phyloP scores from a whole-genome alignment of 2,329 filamentous ascomycete species.

The Aspergillus fructus region DNA sequence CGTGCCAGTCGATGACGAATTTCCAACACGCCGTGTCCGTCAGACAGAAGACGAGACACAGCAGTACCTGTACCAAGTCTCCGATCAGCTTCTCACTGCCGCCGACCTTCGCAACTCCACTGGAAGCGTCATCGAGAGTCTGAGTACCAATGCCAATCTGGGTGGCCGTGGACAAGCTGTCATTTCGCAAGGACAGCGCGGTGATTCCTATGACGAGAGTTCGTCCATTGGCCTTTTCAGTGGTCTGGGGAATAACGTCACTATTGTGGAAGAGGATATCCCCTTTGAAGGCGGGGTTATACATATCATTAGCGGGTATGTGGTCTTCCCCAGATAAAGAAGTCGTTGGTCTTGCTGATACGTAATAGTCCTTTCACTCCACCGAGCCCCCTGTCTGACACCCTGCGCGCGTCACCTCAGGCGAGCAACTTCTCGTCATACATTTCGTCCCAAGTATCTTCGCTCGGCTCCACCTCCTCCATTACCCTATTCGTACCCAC shows the following conservation, averaged over 20 bases:
- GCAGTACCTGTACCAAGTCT: not conserved
- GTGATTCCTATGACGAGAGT: not conserved
- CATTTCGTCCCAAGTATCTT: not conserved
- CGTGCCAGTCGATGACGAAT: not conserved
- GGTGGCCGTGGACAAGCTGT: not conserved
- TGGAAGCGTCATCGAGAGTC: not conserved
- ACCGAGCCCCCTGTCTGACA: not conserved
- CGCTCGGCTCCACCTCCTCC: not conserved
- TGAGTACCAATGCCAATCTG: not conserved
- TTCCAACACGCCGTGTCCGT: not conserved
- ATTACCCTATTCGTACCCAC: not conserved
- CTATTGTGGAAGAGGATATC: not conserved
- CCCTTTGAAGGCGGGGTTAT: not conserved
- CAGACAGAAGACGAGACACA: not conserved
- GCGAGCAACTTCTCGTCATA: not conserved
- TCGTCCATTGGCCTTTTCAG: not conserved
- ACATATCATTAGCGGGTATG: not conserved
- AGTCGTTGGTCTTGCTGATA: not conserved
- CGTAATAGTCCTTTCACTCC: not conserved
- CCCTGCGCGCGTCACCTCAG: not conserved
- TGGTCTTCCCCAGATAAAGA: not conserved
- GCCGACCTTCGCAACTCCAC: not conserved
- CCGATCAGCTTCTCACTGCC: not conserved
- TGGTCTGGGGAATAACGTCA: not conserved
- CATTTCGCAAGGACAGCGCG: not conserved